These are phyloP conservation scores for Irineochytrium annulatum DNA, from an alignment of 192 early-diverging fungal species.

Conservation along the genomic window DNA sequence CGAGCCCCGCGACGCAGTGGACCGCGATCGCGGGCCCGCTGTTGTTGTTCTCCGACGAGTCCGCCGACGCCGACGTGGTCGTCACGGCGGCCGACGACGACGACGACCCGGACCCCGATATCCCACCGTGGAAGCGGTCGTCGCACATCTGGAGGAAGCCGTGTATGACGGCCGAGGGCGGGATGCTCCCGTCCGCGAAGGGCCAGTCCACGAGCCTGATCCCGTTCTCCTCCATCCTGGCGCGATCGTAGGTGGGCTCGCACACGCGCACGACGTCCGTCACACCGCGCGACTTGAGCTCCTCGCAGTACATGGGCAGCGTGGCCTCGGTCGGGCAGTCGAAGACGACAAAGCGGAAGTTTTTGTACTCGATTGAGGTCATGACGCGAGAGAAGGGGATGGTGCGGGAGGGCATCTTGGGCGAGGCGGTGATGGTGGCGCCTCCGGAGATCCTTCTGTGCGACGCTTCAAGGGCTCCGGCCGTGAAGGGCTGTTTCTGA, in stretches of 20 bases:
- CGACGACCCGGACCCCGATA: constrained; percentile 22
- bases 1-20: constrained; percentile 93
- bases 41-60: neutral
- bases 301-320: constrained; percentile 59
- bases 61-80: neutral
- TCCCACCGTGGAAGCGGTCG: constrained; percentile 37
- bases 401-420: constrained; percentile 14
- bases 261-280: constrained; percentile 88
- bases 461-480: too few species aligned
- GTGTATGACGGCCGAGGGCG: constrained; percentile 32
- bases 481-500: too few species aligned
- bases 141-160: constrained; percentile 65
- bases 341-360: constrained; percentile 72
- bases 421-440: constrained; percentile 23
- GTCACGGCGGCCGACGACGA: constrained; percentile 13
- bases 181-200: constrained; percentile 76
- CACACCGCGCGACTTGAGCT: constrained; percentile 69
- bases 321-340: constrained; percentile 73
- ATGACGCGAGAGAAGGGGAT: constrained; percentile 21
- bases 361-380: constrained; percentile 56
- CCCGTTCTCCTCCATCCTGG: constrained; percentile 49
- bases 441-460: too few species aligned
- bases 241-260: constrained; percentile 76
- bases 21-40: constrained; percentile 38
- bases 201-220: constrained; percentile 86